Evolutionary conservation across 352 stramenopile genomes (phyloP), one percentile per base, ranked within the genome.

Genomic region (Globisporangium paroecandrum): DNA sequence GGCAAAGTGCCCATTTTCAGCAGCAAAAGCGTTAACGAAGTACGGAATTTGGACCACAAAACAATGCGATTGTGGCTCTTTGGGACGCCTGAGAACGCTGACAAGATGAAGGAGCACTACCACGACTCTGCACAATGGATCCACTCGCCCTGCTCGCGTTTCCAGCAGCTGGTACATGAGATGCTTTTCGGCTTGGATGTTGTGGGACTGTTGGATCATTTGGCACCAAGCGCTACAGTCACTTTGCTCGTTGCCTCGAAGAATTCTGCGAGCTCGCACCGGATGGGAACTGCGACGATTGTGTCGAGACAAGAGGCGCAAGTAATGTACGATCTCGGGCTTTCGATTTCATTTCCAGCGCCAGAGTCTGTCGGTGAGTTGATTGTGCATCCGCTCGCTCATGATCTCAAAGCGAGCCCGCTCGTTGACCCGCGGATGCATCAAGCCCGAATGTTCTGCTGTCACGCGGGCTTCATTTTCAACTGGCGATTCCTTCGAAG

Each of bases 401-500:
- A 62, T 9, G 75, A 77, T 36, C 27, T 85, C 1, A 72, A 72
- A 0, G 55, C 82, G 4, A 65, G 67, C 3, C 78, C 75, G 27
- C 51, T 70, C 10, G 58, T 25, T 5, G 25, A 59, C 22, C 13
- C 65, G 3, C 3, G 0, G 9, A 66, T 58, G n/a, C 75, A 81
- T 43, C 15, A 65, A 5, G 67, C 41, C 1, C 69, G 24, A 2
- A 27, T 71, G 24, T 7, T 72, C 4, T 77, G 68, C 27, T 49
- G 25, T 2, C 68, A 62, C 2, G 25, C 13, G 1, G 41, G 6
- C 36, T 67, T 62, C 1, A n/a, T 73, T 4, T 41, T 70, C 22
- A 67, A 77, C 10, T 90, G 79, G 82, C 81, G 72, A n/a, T 82
- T 82, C 41, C 73, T 78, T 41, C 69, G 64, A 15, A 65, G 47